Conservation (phyloP, 2,329 filamentous ascomycete species). For the Cyphellophora attinorum region DNA sequence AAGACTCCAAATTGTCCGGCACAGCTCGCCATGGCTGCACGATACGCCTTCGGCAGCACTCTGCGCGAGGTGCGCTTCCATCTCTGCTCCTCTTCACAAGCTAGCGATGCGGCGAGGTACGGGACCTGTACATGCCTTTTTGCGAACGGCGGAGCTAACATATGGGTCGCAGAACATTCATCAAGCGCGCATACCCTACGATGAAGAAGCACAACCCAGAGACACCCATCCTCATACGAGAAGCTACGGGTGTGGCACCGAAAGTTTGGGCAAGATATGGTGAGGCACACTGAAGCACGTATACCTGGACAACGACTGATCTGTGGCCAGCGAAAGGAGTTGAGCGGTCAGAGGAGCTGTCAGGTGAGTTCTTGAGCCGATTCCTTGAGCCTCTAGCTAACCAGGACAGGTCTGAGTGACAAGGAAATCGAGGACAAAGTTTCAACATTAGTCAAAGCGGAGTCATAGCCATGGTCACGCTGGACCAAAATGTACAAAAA, state of each 20-base stretch:
- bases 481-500: background rate
- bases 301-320: constrained; percentile 12
- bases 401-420: constrained; percentile 50
- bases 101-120: constrained; percentile 81
- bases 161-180: constrained; percentile 60
- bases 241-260: constrained; percentile 75
- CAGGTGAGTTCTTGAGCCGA: constrained; percentile 35
- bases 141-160: background rate
- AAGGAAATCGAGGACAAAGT: constrained; percentile 63
- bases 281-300: constrained; percentile 32
- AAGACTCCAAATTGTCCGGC: no score
- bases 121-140: constrained; percentile 19
- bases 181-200: constrained; percentile 83
- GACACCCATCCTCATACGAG: constrained; percentile 87
- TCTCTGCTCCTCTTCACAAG: constrained; percentile 89
- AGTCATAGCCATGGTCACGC: constrained; percentile 18
- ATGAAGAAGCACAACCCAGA: constrained; percentile 99
- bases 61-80: constrained; percentile 95
- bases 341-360: constrained; percentile 56
- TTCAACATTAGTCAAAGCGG: constrained; percentile 50
- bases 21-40: constrained; percentile 63
- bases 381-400: constrained; percentile 5
- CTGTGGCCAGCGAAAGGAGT: constrained; percentile 50
- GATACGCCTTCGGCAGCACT: constrained; percentile 81
- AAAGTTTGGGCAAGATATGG: constrained; percentile 89